Conservation (phyloP, 371 early-diverging fungal species). For the Haplosporangium sp. region DNA sequence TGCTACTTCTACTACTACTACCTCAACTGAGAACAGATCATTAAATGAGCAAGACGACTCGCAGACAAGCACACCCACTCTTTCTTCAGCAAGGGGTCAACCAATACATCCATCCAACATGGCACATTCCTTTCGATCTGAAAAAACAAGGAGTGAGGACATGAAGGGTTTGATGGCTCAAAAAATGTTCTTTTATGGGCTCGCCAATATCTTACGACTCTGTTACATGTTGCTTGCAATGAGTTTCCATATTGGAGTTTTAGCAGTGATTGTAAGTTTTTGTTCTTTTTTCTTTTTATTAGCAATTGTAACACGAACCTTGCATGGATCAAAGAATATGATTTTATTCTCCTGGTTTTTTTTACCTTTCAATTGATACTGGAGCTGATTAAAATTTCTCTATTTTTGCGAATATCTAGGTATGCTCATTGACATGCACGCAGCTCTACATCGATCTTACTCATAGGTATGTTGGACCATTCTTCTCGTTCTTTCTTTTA, state of each 20-base stretch:
- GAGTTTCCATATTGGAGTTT: conserved; percentile 27
- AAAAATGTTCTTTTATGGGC: conserved; percentile 9
- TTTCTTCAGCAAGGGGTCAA: neutral
- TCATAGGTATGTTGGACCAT: neutral
- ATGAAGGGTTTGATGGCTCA: neutral
- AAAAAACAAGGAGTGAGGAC: neutral
- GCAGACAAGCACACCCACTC: no score
- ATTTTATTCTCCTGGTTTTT: neutral
- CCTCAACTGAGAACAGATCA: no score
- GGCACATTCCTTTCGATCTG: neutral
- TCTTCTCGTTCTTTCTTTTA: neutral
- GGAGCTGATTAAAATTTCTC: no score
- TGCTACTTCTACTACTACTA: no score
- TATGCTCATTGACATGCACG: conserved; percentile 17
- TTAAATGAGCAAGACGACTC: no score
- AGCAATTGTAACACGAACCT: no score
- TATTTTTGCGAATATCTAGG: conserved; percentile 4
- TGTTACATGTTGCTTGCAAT: conserved; percentile 37
- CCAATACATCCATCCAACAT: neutral
- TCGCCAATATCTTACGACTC: conserved; percentile 20
- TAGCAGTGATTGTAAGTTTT: conserved; percentile 22
- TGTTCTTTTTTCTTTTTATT: neutral
- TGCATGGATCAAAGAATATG: no score
- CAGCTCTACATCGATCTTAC: conserved; percentile 16
- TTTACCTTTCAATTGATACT: neutral